Base-by-base conservation (phyloP, 768 basidiomycete species). In the Basidioascus undulatus region DNA sequence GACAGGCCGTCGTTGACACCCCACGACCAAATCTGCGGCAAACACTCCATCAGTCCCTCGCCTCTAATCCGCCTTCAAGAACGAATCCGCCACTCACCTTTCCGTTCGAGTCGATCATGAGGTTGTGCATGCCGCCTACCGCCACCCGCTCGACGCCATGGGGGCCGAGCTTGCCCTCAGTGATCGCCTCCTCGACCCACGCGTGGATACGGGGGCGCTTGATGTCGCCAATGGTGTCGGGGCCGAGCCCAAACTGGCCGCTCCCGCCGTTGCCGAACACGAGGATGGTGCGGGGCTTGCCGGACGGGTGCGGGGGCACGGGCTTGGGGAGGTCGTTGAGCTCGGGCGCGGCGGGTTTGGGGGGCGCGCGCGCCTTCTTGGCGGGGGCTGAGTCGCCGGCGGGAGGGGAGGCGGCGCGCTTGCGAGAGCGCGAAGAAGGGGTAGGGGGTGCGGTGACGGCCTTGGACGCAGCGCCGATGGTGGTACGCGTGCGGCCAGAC, bases 201-300 rank as follows among this genome's bases (percentile, higher is more conserved):
- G 57, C 46, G 55, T 81, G 84, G 42, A 73, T 42, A 51, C 68
- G 74, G 8, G 86, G 86, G 47, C 74, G 75, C 40, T 66, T 59
- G 42, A 76, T 66, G 57, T 89, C 82, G 43, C 64, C 71, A 25
- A 83, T 61, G 37, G 61, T 54, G 47, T 74, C 70, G 4, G 72
- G 50, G 10, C 89, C 89, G 63, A 89, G 70, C 25, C 87, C 92
- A 52, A 92, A 77, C 57, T 96, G 87, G 24, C 86, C 87, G 61
- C 84, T 83, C 58, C 89, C 86, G 21, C 84, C 86, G 15, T 57
- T 73, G 6, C 89, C 89, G 70, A 80, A 94, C 7, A 70, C 74
- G 47, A 86, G 89, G 15, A 86, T 64, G 32, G 74, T 66, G 12
- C 71, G 66, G 26, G 74, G 65, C 28, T 30, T 30, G 10, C 28